These are phyloP conservation scores for Fusarium equiseti DNA, from an alignment of 2,329 filamentous ascomycete genomes.

Conservation along the genomic window DNA sequence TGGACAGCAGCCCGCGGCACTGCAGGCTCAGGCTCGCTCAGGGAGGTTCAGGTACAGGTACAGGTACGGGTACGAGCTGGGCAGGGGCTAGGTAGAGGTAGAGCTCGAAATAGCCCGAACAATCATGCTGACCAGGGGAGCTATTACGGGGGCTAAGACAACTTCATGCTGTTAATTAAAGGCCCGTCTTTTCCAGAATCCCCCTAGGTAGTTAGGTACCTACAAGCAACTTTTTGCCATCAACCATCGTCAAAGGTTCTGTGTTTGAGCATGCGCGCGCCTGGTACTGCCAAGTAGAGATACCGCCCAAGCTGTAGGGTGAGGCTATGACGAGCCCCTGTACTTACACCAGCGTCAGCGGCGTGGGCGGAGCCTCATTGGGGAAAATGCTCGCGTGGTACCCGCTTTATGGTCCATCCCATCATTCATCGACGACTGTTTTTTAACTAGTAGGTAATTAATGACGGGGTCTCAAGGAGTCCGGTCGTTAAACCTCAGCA, in stretches of 20 bases:
- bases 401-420: neutral
- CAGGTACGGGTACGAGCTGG: conserved; percentile 12
- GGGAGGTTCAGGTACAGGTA: neutral
- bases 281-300: conserved; percentile 20
- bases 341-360: conserved; percentile 12
- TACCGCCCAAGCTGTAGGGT: neutral
- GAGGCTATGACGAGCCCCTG: conserved; percentile 33
- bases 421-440: conserved; percentile 3
- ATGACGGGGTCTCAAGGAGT: neutral
- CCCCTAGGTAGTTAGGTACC: neutral
- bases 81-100: neutral
- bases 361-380: conserved; percentile 30
- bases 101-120: conserved; percentile 2
- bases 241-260: neutral
- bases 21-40: neutral
- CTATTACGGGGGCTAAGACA: neutral
- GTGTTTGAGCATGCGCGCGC: conserved; percentile 40
- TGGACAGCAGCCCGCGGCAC: conserved; percentile 22
- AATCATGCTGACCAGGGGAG: neutral
- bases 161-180: neutral
- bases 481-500: neutral
- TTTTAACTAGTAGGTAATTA: neutral
- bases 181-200: neutral
- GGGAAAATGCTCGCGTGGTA: conserved; percentile 49
- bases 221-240: neutral